These are phyloP conservation scores for Geranomyces variabilis DNA, from an alignment of 192 early-diverging fungal species.

Conservation along the genomic window DNA sequence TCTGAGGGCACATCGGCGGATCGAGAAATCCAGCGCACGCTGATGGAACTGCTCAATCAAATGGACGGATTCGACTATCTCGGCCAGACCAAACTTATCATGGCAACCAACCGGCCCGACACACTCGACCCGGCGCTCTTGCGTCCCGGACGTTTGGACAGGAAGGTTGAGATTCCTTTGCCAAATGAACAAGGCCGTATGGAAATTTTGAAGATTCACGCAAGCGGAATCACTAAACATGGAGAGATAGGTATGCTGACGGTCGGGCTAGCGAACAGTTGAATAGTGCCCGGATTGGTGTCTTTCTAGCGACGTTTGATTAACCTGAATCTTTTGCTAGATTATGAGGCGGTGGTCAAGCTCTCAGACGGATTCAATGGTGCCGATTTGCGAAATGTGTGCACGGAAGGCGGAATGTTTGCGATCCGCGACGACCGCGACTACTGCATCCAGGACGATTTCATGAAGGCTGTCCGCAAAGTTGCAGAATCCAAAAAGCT, in stretches of 20 bases:
- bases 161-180: conserved; percentile 99
- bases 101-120: conserved; percentile 99
- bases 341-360: conserved; percentile 98
- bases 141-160: conserved; percentile 92
- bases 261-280: not conserved
- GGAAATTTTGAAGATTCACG: conserved; percentile 98
- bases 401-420: conserved; percentile 99
- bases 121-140: conserved; percentile 98
- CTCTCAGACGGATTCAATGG: conserved; percentile 98
- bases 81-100: conserved; percentile 98
- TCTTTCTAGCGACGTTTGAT: no score
- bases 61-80: conserved; percentile 99
- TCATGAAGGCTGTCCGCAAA: conserved; percentile 99
- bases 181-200: conserved; percentile 97
- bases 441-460: conserved; percentile 97
- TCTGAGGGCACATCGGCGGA: conserved; percentile 99
- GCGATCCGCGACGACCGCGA: conserved; percentile 99
- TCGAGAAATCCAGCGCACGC: conserved; percentile 98
- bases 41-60: conserved; percentile 99
- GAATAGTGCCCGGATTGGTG: no score
- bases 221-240: conserved; percentile 89
- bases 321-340: no score
- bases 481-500: conserved; percentile 95
- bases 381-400: conserved; percentile 98
- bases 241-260: conserved; percentile 81